Evolutionary conservation across 148 eudicot species (phyloP).

Genomic region (Simmondsia chinensis): DNA sequence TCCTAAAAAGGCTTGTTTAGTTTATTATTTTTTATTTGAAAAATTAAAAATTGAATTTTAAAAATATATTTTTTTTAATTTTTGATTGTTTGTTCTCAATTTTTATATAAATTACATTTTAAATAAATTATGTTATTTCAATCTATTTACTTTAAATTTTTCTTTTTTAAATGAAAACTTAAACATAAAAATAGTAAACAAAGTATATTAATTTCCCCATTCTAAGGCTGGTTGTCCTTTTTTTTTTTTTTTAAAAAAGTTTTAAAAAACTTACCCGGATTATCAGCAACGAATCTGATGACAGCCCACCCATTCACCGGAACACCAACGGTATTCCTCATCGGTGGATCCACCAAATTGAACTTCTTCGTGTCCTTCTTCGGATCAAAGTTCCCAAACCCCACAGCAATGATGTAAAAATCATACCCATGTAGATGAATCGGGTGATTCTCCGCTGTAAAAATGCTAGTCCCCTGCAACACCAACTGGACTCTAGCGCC

Average conservation of each 20-base stretch:
- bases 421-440: conserved; percentile 95
- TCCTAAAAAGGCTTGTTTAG: too few relatives aligned
- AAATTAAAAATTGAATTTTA: too few relatives aligned
- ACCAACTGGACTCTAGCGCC: conserved; percentile 78
- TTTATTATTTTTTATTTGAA: too few relatives aligned
- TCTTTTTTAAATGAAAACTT: background rate
- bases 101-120: too few relatives aligned
- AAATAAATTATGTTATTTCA: too few relatives aligned
- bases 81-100: too few relatives aligned
- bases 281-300: conserved; percentile 86
- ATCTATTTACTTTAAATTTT: too few relatives aligned
- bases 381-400: conserved; percentile 75
- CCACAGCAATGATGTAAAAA: conserved; percentile 71
- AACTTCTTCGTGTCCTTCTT: conserved; percentile 45
- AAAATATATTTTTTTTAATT: too few relatives aligned
- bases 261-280: conserved; percentile 98
- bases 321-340: conserved; percentile 75
- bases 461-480: conserved; percentile 72
- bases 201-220: background rate
- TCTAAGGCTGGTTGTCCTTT: background rate
- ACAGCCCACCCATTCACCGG: conserved; percentile 87
- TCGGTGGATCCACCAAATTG: conserved; percentile 87
- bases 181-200: background rate
- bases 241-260: background rate
- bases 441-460: conserved; percentile 82